phyloP scores from a whole-genome alignment of 768 basidiomycete genomes.

The Nidularia sp. region DNA sequence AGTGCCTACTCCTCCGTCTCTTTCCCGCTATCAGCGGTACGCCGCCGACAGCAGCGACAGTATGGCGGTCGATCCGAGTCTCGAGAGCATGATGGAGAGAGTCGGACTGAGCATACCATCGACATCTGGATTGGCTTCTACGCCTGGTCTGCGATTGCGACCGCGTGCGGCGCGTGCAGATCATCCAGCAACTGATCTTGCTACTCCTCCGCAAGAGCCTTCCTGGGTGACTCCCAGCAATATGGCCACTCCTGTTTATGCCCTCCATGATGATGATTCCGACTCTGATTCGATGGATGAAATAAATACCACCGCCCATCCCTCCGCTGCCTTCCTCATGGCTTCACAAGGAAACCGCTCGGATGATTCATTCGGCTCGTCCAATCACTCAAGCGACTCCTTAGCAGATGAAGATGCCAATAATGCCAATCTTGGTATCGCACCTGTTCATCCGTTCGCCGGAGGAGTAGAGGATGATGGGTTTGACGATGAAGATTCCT shows the following conservation, averaged over 20 bases:
- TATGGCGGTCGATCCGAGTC: slow-evolving; percentile 48
- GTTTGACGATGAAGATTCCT: slow-evolving; percentile 54
- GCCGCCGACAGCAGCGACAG: slow-evolving; percentile 42
- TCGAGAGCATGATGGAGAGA: slow-evolving; percentile 69
- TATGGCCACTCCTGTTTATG: slow-evolving; percentile 1
- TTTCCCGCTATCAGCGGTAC: slow-evolving; percentile 57
- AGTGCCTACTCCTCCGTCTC: slow-evolving; percentile 65
- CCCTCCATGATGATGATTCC: slow-evolving; percentile 27
- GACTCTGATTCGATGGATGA: slow-evolving; percentile 62
- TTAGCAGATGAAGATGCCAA: slow-evolving; percentile 40
- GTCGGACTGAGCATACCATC: slow-evolving; percentile 43
- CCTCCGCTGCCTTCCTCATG: slow-evolving; percentile 71
- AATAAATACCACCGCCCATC: slow-evolving; percentile 54
- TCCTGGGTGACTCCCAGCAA: not conserved
- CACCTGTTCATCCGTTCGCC: slow-evolving; percentile 62
- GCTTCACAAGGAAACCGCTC: slow-evolving; percentile 39
- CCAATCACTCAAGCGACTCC: slow-evolving; percentile 57
- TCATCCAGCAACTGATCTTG: not conserved
- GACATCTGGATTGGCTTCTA: slow-evolving; percentile 17
- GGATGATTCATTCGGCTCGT: slow-evolving; percentile 47
- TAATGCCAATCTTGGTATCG: slow-evolving; percentile 23
- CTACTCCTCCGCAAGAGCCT: slow-evolving; percentile 1
- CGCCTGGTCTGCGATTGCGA: slow-evolving; percentile 24
- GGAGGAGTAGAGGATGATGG: slow-evolving; percentile 30
- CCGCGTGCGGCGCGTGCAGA: slow-evolving; percentile 12